These are phyloP conservation scores for Fusarium paranaense DNA, from an alignment of 2,329 filamentous ascomycete genomes.

Conservation along the genomic window DNA sequence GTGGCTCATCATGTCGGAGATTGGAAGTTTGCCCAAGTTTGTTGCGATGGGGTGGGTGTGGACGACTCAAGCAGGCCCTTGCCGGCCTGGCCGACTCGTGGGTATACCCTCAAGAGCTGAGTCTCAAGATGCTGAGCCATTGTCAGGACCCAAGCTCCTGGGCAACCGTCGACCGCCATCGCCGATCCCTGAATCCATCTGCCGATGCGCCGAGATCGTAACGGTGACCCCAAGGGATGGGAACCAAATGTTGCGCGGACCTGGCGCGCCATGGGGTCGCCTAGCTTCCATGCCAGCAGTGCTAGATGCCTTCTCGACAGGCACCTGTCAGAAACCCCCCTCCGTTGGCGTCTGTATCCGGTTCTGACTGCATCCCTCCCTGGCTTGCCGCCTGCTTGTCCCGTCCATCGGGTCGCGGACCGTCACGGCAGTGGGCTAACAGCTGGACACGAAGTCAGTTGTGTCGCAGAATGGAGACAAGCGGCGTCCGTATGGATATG, in stretches of 20 bases:
- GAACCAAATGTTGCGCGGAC: slow-evolving; percentile 23
- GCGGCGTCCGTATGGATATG: slow-evolving; percentile 18
- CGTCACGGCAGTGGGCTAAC: slow-evolving; percentile 13
- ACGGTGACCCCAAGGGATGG: slow-evolving; percentile 2
- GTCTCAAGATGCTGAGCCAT: background rate
- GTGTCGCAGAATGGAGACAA: slow-evolving; percentile 26
- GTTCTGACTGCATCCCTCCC: slow-evolving; percentile 22
- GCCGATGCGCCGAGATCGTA: slow-evolving; percentile 26
- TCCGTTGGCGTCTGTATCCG: slow-evolving; percentile 22
- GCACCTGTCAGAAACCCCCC: background rate
- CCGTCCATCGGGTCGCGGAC: slow-evolving; percentile 23
- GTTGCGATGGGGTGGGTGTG: slow-evolving; percentile 2
- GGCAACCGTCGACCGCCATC: slow-evolving; percentile 6
- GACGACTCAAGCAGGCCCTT: slow-evolving; percentile 6
- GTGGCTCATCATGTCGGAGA: slow-evolving; percentile 1
- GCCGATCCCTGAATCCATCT: slow-evolving; percentile 16
- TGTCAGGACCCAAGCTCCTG: background rate
- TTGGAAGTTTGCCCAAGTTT: background rate
- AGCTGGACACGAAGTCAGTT: slow-evolving; percentile 10
- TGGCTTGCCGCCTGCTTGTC: slow-evolving; percentile 4
- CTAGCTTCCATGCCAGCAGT: slow-evolving; percentile 11
- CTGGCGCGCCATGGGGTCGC: slow-evolving; percentile 20
- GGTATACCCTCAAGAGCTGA: background rate
- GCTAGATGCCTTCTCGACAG: slow-evolving; percentile 1
- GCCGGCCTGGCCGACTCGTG: slow-evolving; percentile 20